Conservation (phyloP, 352 stramenopile species). For the Peronosclerospora sorghi region DNA sequence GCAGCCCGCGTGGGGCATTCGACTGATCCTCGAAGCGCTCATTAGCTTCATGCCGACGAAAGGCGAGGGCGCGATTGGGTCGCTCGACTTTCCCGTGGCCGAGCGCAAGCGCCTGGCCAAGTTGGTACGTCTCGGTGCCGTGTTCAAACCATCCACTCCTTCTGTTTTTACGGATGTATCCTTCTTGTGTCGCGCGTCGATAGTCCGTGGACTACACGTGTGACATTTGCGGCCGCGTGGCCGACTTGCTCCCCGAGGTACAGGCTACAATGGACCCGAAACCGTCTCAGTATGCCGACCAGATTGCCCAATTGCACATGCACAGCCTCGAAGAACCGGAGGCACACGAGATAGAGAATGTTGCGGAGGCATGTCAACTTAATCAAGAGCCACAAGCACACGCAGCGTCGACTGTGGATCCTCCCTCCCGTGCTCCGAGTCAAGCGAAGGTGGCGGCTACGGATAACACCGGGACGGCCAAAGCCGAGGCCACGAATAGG, state of each 20-base stretch:
- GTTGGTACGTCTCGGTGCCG: constrained; percentile 29
- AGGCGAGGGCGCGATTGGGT: constrained; percentile 72
- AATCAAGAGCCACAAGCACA: too few relatives aligned
- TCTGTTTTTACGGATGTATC: too few relatives aligned
- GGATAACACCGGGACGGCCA: too few relatives aligned
- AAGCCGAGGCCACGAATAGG: too few relatives aligned
- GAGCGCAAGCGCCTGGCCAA: constrained; percentile 53
- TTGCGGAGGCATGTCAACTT: not conserved
- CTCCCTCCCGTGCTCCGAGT: too few relatives aligned
- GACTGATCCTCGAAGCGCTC: constrained; percentile 95
- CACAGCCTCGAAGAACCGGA: constrained; percentile 50
- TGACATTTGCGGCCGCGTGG: constrained; percentile 55
- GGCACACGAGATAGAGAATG: constrained; percentile 4
- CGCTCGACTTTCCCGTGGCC: constrained; percentile 60
- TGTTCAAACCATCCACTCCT: too few relatives aligned
- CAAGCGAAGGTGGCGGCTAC: not conserved
- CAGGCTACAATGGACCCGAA: constrained; percentile 19
- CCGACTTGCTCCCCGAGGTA: constrained; percentile 56
- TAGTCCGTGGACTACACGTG: constrained; percentile 73
- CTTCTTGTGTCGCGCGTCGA: too few relatives aligned
- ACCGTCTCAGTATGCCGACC: constrained; percentile 61
- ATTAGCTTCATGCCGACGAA: constrained; percentile 96
- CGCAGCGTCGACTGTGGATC: too few relatives aligned
- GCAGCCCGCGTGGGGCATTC: constrained; percentile 91
- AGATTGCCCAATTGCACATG: constrained; percentile 76